Conservation (phyloP, 208 protist genomes). For the Trypanosoma congolense region DNA sequence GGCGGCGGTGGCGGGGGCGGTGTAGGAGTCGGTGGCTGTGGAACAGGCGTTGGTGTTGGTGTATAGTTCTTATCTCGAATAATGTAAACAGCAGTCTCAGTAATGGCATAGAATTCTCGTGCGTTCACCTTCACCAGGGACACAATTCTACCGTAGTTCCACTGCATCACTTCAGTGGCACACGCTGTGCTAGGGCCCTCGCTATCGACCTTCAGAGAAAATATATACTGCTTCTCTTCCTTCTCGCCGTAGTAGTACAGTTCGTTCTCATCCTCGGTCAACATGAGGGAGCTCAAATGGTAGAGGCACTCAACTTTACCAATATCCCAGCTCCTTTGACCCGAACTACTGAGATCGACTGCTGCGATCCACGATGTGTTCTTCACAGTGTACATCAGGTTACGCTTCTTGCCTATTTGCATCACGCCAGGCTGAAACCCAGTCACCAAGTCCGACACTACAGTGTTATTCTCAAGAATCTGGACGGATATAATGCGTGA, state of each 20-base stretch:
- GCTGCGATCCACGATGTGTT: constrained; percentile 8
- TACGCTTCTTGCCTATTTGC: constrained; percentile 11
- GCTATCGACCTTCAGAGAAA: background rate
- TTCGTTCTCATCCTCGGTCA: constrained; percentile 17
- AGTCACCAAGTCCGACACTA: constrained; percentile 5
- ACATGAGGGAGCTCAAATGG: constrained; percentile 15
- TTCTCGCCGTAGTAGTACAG: constrained; percentile 20
- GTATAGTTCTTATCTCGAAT: constrained; percentile 3
- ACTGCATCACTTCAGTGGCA: constrained; percentile 5
- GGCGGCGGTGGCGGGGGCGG: background rate
- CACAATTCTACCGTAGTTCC: background rate
- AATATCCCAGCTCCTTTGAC: constrained; percentile 4
- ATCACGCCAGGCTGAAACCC: constrained; percentile 13
- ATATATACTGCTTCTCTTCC: background rate
- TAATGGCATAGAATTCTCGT: constrained; percentile 22
- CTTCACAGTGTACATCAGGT: constrained; percentile 15
- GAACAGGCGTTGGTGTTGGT: constrained; percentile 2
- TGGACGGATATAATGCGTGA: constrained; percentile 24
- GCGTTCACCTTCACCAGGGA: constrained; percentile 7
- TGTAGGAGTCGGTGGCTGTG: constrained; percentile 1
- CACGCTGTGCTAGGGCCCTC: background rate
- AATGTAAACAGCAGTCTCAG: constrained; percentile 15
- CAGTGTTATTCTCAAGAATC: background rate
- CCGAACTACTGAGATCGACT: constrained; percentile 1
- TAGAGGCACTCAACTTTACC: constrained; percentile 7